Conservation (phyloP, 2,329 filamentous ascomycete species). For the Penicillium sp. region DNA sequence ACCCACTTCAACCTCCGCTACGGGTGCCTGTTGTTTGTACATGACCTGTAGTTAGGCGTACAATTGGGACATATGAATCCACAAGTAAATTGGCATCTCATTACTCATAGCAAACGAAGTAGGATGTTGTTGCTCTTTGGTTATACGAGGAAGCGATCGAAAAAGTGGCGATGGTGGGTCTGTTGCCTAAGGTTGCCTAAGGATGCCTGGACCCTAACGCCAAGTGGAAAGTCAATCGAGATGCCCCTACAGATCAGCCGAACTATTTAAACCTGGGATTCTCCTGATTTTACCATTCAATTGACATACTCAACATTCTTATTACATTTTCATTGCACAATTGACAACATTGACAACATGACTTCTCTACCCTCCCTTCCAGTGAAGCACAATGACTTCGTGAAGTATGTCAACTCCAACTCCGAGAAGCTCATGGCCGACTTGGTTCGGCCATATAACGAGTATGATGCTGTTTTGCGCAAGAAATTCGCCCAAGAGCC, state of each 20-base stretch:
- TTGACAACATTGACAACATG: slow-evolving; percentile 9
- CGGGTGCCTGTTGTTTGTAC: too few relatives aligned
- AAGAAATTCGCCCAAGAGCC: slow-evolving; percentile 42
- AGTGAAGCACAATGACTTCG: slow-evolving; percentile 28
- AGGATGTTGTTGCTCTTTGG: background rate
- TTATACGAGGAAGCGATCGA: background rate
- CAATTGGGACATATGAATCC: background rate
- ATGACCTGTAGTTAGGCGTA: background rate
- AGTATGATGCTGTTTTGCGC: slow-evolving; percentile 36
- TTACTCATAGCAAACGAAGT: background rate
- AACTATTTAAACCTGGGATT: background rate
- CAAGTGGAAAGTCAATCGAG: background rate
- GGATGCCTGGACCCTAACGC: slow-evolving; percentile 1
- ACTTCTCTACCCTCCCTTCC: slow-evolving; percentile 28
- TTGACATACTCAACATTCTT: background rate
- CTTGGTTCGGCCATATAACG: slow-evolving; percentile 37
- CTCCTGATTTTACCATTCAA: background rate
- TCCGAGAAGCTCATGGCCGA: slow-evolving; percentile 27
- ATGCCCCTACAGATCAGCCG: background rate
- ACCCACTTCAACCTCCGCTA: too few relatives aligned
- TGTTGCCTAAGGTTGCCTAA: slow-evolving; percentile 9
- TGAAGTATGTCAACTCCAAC: slow-evolving; percentile 26
- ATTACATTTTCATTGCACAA: background rate
- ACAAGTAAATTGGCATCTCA: background rate
- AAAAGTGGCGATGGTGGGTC: background rate